phyloP scores from a whole-genome alignment of 1,284 basidiomycete species.

The Boletus semigastroideus region DNA sequence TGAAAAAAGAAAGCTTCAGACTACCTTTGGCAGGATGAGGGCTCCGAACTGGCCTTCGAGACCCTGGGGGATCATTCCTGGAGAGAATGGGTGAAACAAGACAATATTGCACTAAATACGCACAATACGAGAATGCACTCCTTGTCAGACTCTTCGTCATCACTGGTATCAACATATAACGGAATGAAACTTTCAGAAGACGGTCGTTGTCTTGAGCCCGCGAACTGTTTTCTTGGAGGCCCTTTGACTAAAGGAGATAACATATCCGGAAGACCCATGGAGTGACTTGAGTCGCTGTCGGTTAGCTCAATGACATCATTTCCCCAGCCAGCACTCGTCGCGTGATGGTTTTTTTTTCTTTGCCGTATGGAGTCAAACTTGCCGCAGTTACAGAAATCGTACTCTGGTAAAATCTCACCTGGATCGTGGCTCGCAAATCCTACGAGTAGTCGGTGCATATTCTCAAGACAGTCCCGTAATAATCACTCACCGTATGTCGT shows the following conservation, averaged over 20 bases:
- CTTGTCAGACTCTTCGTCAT: conserved; percentile 37
- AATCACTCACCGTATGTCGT: conserved; percentile 31
- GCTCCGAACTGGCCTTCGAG: conserved; percentile 44
- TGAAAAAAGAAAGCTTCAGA: not conserved
- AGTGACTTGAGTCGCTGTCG: conserved; percentile 29
- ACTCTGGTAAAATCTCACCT: conserved; percentile 12
- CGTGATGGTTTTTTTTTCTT: not conserved
- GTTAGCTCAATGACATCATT: conserved; percentile 33
- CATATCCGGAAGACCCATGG: conserved; percentile 23
- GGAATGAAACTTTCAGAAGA: conserved; percentile 16
- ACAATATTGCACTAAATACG: conserved; percentile 19
- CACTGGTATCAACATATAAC: conserved; percentile 31
- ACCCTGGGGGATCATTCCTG: conserved; percentile 45
- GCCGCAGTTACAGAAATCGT: conserved; percentile 2
- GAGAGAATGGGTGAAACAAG: not conserved
- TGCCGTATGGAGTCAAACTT: not conserved
- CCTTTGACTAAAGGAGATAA: conserved; percentile 28
- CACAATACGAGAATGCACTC: conserved; percentile 49
- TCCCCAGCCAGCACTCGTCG: not conserved
- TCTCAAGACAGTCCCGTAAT: not conserved
- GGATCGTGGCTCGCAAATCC: conserved; percentile 4
- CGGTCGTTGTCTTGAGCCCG: conserved; percentile 9
- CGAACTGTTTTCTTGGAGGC: not conserved
- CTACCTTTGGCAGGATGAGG: conserved; percentile 15
- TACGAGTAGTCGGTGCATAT: conserved; percentile 3